phyloP scores from a whole-genome alignment of 2,329 filamentous ascomycete species.

The Aureobasidium namibiae region DNA sequence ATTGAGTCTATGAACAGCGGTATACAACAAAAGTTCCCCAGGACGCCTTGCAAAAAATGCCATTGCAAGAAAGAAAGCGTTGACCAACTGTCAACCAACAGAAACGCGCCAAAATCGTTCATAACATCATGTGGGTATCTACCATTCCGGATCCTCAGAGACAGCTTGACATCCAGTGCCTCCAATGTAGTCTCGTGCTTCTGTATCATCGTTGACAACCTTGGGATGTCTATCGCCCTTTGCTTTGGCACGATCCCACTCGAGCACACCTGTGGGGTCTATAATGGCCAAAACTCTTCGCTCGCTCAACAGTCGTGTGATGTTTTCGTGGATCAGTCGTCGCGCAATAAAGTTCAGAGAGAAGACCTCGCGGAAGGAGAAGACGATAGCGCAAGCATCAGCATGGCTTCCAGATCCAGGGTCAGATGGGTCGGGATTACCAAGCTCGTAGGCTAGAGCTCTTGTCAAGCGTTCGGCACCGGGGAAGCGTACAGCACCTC shows the following conservation, averaged over 20 bases:
- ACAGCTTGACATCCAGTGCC: conserved; percentile 18
- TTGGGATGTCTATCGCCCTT: conserved; percentile 15
- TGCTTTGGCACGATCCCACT: conserved; percentile 16
- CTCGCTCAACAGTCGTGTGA: conserved; percentile 16
- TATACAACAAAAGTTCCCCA: too few species aligned
- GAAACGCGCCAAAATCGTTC: background rate
- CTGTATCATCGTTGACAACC: conserved; percentile 15
- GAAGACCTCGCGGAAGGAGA: conserved; percentile 20
- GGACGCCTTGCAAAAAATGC: too few species aligned
- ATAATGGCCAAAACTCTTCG: conserved; percentile 17
- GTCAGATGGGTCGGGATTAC: conserved; percentile 15
- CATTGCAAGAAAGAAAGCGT: too few species aligned
- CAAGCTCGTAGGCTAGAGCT: conserved; percentile 16
- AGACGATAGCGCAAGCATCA: conserved; percentile 19
- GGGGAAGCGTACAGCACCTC: conserved; percentile 19
- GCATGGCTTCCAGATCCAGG: conserved; percentile 18
- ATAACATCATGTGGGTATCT: background rate
- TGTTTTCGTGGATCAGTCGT: conserved; percentile 17
- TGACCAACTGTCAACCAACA: too few species aligned
- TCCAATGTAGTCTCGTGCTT: conserved; percentile 18
- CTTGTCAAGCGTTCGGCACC: conserved; percentile 19
- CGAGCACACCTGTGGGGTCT: conserved; percentile 16
- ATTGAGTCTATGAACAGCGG: too few species aligned
- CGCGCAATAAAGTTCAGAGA: conserved; percentile 20
- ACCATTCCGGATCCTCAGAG: conserved; percentile 4